These are phyloP conservation scores for Wickerhamiella slavikovae DNA, from an alignment of 805 yeast species.

Conservation along the genomic window DNA sequence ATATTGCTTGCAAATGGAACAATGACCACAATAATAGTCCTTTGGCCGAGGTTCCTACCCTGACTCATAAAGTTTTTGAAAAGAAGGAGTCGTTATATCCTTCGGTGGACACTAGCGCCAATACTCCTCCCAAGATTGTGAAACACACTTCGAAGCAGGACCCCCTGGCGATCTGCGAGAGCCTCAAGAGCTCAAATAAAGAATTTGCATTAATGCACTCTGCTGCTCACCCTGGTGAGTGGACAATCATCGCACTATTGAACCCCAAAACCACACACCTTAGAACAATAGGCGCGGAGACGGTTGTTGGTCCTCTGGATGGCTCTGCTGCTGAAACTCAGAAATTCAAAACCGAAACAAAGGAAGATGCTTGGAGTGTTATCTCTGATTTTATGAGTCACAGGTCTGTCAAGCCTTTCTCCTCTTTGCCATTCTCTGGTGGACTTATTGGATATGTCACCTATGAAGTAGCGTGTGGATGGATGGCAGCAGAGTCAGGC, in stretches of 20 bases:
- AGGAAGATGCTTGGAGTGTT: conserved; percentile 1
- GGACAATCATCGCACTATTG: conserved; percentile 63
- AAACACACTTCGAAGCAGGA: not conserved
- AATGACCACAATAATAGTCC: not conserved
- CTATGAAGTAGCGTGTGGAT: conserved; percentile 47
- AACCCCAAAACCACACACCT: conserved; percentile 8
- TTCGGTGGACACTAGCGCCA: not conserved
- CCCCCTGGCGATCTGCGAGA: conserved; percentile 5
- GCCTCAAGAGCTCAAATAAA: conserved; percentile 8
- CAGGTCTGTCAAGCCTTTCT: conserved; percentile 12
- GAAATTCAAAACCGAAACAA: not conserved
- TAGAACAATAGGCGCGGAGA: conserved; percentile 6
- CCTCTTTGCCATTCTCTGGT: conserved; percentile 60
- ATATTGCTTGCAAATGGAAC: conserved; percentile 23
- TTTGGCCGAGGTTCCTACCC: not conserved
- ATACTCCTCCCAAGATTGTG: conserved; percentile 1
- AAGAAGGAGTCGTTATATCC: not conserved
- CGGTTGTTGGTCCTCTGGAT: conserved; percentile 7
- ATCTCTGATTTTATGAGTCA: conserved; percentile 8
- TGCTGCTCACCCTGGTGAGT: conserved; percentile 66
- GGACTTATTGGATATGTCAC: conserved; percentile 75
- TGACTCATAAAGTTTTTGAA: not conserved
- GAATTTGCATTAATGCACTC: conserved; percentile 51
- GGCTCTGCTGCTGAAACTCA: not conserved
- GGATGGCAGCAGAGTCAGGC: conserved; percentile 1